Evolutionary conservation across 1,284 basidiomycete species (phyloP).

Genomic region (Fomitopsis palustris): DNA sequence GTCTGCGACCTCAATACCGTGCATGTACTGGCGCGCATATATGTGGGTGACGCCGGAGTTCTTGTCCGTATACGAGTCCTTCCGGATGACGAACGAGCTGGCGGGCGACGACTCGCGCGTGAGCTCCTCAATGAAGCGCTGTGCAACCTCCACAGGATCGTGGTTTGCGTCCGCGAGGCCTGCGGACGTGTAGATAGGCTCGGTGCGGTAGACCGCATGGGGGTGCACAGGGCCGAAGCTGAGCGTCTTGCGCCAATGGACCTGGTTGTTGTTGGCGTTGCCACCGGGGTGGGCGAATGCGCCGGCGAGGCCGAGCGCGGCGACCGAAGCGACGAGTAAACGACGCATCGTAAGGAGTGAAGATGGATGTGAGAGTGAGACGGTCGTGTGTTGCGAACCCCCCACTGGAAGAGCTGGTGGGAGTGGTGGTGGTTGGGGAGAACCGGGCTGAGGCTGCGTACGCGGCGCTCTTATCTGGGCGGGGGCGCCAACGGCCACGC

Average conservation of each 20-base stretch:
- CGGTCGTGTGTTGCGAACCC: constrained; percentile 10
- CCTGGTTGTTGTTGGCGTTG: constrained; percentile 18
- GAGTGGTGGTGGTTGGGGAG: constrained; percentile 22
- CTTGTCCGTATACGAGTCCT: constrained; percentile 85
- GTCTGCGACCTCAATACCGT: constrained; percentile 84
- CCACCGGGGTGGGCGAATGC: constrained; percentile 20
- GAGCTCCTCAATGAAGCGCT: constrained; percentile 52
- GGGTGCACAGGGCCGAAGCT: constrained; percentile 76
- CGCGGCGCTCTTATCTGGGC: constrained; percentile 17
- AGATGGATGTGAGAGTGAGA: not conserved
- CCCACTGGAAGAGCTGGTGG: constrained; percentile 17
- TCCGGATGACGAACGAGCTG: constrained; percentile 56
- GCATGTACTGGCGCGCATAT: constrained; percentile 78
- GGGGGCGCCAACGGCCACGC: constrained; percentile 2
- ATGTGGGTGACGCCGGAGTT: constrained; percentile 83
- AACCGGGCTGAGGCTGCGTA: constrained; percentile 9
- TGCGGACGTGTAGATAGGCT: constrained; percentile 41
- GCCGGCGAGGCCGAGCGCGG: constrained; percentile 29
- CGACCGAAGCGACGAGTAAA: constrained; percentile 32
- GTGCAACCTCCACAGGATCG: constrained; percentile 59
- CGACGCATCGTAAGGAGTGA: constrained; percentile 24
- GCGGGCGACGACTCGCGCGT: constrained; percentile 35
- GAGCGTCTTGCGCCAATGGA: constrained; percentile 67
- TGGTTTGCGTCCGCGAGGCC: constrained; percentile 33
- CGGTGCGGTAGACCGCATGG: constrained; percentile 66